Conservation (phyloP, 306 rosid genomes). For the Cajanus cajan region DNA sequence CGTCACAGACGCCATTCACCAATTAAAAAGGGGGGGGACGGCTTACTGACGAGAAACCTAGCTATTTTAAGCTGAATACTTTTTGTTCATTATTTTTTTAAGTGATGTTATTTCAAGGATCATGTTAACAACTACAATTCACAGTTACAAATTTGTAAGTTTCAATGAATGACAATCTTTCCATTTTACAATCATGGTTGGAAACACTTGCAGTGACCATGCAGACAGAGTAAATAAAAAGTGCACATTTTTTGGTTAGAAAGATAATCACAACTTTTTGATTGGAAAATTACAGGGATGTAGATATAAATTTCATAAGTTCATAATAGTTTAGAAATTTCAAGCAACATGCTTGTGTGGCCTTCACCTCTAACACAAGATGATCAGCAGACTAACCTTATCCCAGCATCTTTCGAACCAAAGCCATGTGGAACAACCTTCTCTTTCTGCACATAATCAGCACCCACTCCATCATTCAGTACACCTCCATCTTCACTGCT, state of each 20-base stretch:
- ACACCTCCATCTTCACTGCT: constrained; percentile 72
- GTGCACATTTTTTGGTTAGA: background rate
- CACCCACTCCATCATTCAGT: constrained; percentile 92
- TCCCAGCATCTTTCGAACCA: constrained; percentile 64
- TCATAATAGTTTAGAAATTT: background rate
- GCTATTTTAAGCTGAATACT: background rate
- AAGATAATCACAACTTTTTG: background rate
- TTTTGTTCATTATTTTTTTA: background rate
- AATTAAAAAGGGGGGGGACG: background rate
- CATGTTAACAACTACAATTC: background rate
- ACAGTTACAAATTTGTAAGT: background rate
- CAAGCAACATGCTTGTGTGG: background rate
- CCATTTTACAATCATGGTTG: background rate
- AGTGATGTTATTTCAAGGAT: background rate
- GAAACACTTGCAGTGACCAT: background rate
- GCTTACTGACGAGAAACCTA: background rate
- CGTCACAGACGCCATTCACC: background rate
- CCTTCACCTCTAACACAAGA: constrained; percentile 6
- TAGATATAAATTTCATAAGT: constrained; percentile 3
- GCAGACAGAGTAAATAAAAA: background rate
- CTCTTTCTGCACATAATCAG: constrained; percentile 98
- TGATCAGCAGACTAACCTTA: constrained; percentile 60
- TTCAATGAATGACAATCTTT: background rate
- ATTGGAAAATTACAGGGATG: background rate
- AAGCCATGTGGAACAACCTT: constrained; percentile 70